Conservation (phyloP, 2,329 filamentous ascomycete species). For the Periconia sp. region DNA sequence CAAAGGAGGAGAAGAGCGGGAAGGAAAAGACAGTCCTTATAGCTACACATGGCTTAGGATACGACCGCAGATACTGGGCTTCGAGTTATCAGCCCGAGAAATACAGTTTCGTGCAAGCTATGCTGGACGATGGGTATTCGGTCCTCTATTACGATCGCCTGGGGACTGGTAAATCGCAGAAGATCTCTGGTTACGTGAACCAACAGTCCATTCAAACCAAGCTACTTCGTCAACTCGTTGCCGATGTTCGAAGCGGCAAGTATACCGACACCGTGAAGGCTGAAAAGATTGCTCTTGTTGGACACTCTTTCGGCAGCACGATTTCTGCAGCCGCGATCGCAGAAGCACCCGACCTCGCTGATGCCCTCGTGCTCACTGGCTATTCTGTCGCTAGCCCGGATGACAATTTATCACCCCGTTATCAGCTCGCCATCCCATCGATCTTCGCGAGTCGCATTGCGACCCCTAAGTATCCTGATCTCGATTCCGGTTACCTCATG, state of each 20-base stretch:
- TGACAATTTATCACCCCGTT: constrained; percentile 9
- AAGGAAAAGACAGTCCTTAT: constrained; percentile 33
- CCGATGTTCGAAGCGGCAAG: constrained; percentile 19
- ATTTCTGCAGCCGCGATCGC: background rate
- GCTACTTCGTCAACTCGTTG: constrained; percentile 21
- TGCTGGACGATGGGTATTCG: constrained; percentile 38
- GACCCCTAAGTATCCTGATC: constrained; percentile 14
- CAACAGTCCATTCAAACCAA: constrained; percentile 21
- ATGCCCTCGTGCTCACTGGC: constrained; percentile 2
- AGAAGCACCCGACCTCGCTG: background rate
- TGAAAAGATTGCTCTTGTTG: constrained; percentile 13
- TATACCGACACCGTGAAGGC: constrained; percentile 20
- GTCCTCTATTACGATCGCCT: constrained; percentile 47
- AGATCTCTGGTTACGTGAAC: constrained; percentile 23
- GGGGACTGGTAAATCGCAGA: constrained; percentile 33
- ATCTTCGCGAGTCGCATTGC: constrained; percentile 11
- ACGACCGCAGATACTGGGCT: constrained; percentile 43
- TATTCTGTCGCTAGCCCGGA: background rate
- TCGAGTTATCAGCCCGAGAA: constrained; percentile 23
- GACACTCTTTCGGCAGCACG: constrained; percentile 10
- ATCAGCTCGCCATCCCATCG: constrained; percentile 2
- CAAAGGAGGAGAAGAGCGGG: constrained; percentile 9
- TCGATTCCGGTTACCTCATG: constrained; percentile 31
- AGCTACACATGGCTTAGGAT: constrained; percentile 40
- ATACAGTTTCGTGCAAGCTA: constrained; percentile 44